Percentiles rank a stretch among this genome's conserved stretches.
Conservation (phyloP, 2,329 filamentous ascomycete species). For the Penicillium sp. region DNA sequence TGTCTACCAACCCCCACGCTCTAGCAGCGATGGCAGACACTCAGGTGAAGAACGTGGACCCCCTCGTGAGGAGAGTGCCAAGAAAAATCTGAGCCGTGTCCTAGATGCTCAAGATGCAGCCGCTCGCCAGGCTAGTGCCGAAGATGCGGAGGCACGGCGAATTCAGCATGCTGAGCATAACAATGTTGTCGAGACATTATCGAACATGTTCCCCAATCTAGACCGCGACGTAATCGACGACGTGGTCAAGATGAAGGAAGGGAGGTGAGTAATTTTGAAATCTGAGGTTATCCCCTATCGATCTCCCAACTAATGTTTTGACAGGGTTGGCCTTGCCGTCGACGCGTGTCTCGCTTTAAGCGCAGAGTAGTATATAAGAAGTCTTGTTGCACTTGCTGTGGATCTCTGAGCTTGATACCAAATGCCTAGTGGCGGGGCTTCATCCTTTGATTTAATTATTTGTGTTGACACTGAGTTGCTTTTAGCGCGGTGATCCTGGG, state of each 20-base stretch:
- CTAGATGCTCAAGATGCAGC: conserved; percentile 82
- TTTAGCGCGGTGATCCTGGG: background rate
- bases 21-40: conserved; percentile 36
- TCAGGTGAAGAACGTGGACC: conserved; percentile 25
- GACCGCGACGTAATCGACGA: conserved; percentile 95
- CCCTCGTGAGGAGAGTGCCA: conserved; percentile 16
- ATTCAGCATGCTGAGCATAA: conserved; percentile 82
- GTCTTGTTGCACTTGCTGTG: background rate
- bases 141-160: conserved; percentile 80
- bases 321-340: conserved; percentile 78
- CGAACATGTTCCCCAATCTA: conserved; percentile 94
- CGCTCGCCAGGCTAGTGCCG: conserved; percentile 84
- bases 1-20: conserved; percentile 45
- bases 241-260: conserved; percentile 93
- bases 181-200: conserved; percentile 89
- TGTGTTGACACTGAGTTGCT: background rate
- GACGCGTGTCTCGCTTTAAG: conserved; percentile 78
- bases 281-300: background rate
- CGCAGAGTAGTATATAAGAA: conserved; percentile 36
- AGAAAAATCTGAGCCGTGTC: conserved; percentile 37
- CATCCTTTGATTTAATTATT: background rate
- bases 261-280: conserved; percentile 62
- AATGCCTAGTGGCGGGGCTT: background rate
- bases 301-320: conserved; percentile 12
- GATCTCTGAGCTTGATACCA: background rate